Evolutionary conservation across 805 yeast genomes (phyloP), one percentile per base, ranked within the genome.

Genomic region (Metschnikowia borealis): DNA sequence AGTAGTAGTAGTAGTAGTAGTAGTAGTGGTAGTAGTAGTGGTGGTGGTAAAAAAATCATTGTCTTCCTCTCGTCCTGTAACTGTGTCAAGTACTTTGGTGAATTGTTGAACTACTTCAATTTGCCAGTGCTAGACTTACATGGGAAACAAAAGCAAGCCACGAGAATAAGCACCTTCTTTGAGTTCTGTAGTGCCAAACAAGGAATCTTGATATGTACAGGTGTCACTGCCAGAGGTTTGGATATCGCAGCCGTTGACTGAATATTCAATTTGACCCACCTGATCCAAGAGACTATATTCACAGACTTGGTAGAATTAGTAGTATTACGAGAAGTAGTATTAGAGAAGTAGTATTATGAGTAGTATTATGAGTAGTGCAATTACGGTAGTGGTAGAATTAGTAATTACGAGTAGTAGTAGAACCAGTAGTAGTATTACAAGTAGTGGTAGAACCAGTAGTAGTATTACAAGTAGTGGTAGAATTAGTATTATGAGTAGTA

Each of bases 211-310:
- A 79, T 94, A 49, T 94, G 98, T 74, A 94, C 99, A 0, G 99
- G 94, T 70, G 99, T 94, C 59, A 99, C 99, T 32, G 99, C 99
- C 20, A 85, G 99, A 79, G 99, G 99, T 21, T 81, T 94, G 58
- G 99, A 94, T 75, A 94, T 94, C 60, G 99, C 99, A 48, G 85
- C 95, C 29, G 99, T 94, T 49, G 99, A 95, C 74, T 94, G 99
- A 98, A 94, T 94, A 87, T 94, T 57, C 99, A 94, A 76, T 94
- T 89, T 65, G 99, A 94, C 69, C 99, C 99, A 49, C 99, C 99
- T 68, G 99, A 94, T 85, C 99, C 99, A 71, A 84, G 98, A 74
- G 98, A 94, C 72, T 94, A 94, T 69, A 94, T 94, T 60, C 99
- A 94, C 74, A 84, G 99, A 71, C 99, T 94, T 35, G 99, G 99